A percentile compares a stretch with the other conserved stretches of the same genome.
These are phyloP conservation scores for Raphidocelis subcapitata DNA, from an alignment of 139 green algal genomes.

Conservation along the genomic window DNA sequence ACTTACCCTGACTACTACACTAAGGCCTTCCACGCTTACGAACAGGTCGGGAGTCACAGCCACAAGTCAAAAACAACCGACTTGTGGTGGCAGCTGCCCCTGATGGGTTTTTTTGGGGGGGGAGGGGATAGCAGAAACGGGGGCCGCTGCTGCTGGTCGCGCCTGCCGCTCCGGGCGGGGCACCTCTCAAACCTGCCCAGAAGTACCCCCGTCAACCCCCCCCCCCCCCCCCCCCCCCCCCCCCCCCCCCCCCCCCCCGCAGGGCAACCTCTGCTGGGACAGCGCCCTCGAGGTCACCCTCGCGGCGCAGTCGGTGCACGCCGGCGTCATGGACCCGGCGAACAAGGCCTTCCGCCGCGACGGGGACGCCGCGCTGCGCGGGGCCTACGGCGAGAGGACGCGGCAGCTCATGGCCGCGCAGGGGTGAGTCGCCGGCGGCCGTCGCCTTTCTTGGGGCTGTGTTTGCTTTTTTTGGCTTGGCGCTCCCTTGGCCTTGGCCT, in stretches of 20 bases:
- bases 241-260: too few species aligned
- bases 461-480: too few species aligned
- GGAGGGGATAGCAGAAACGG: background rate
- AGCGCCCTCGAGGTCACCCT: slow-evolving; percentile 67
- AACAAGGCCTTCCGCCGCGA: slow-evolving; percentile 29
- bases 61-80: too few species aligned
- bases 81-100: too few species aligned
- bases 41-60: too few species aligned
- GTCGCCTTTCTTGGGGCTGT: too few species aligned
- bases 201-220: too few species aligned
- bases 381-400: slow-evolving; percentile 42
- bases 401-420: slow-evolving; percentile 48
- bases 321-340: slow-evolving; percentile 60
- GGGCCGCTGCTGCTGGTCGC: background rate
- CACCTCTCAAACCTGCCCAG: too few species aligned
- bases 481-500: too few species aligned
- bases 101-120: background rate
- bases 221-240: too few species aligned
- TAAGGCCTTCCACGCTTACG: slow-evolving; percentile 77
- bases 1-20: slow-evolving; percentile 69
- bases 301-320: slow-evolving; percentile 65
- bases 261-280: slow-evolving; percentile 71
- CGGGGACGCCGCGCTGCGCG: slow-evolving; percentile 29
- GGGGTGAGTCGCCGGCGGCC: too few species aligned
- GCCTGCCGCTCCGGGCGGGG: background rate